Percentiles rank a stretch among this genome's conserved stretches.
These are phyloP conservation scores for Zygosaccharomyces lentus DNA, from an alignment of 805 yeast genomes.

Conservation along the genomic window DNA sequence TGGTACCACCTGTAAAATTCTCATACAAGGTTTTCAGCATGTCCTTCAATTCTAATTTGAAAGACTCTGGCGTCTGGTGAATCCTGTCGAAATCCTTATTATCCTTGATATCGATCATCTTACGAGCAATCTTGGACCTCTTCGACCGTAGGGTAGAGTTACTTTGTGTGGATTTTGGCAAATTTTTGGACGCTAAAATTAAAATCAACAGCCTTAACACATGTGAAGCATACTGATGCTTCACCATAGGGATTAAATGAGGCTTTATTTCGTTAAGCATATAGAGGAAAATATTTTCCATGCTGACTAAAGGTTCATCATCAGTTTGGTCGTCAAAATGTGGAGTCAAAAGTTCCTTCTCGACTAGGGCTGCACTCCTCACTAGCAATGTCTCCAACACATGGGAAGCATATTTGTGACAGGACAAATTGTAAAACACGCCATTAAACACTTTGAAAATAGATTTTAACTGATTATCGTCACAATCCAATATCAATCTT, in stretches of 20 bases:
- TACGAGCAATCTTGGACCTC: constrained; percentile 82
- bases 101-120: constrained; percentile 85
- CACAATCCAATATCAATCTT: constrained; percentile 66
- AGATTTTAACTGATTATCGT: constrained; percentile 58
- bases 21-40: constrained; percentile 42
- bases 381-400: constrained; percentile 83
- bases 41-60: constrained; percentile 55
- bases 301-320: constrained; percentile 43
- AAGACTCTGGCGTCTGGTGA: constrained; percentile 66
- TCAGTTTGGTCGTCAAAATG: constrained; percentile 35
- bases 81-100: constrained; percentile 63
- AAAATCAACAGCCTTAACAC: constrained; percentile 69
- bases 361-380: constrained; percentile 67
- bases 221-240: constrained; percentile 85
- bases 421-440: constrained; percentile 70
- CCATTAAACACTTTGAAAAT: constrained; percentile 65
- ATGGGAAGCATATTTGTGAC: constrained; percentile 91
- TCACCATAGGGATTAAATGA: constrained; percentile 52
- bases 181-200: constrained; percentile 68
- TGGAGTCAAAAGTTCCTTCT: constrained; percentile 59
- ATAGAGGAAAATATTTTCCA: constrained; percentile 61
- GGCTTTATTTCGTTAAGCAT: constrained; percentile 68
- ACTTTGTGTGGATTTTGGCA: constrained; percentile 67
- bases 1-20: constrained; percentile 28
- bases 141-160: constrained; percentile 77